Percentiles rank a stretch among this genome's conserved stretches.
phyloP scores from a whole-genome alignment of 2,329 filamentous ascomycete genomes.

The Stenocarpella maydis region DNA sequence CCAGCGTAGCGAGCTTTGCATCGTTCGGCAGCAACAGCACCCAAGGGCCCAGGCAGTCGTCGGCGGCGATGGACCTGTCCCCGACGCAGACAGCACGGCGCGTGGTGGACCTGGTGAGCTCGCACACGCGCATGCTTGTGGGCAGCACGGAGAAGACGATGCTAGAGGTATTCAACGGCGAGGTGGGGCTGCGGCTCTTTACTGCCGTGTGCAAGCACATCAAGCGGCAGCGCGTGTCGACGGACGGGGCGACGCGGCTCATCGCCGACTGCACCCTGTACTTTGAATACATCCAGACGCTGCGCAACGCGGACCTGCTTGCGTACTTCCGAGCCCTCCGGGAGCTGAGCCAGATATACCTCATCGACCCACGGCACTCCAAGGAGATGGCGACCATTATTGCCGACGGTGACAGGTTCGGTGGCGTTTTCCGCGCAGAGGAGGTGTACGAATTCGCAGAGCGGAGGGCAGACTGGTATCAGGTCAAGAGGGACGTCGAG shows the following conservation, averaged over 20 bases:
- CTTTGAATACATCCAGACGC: conserved; percentile 80
- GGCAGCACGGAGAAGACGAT: conserved; percentile 98
- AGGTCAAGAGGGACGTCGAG: conserved; percentile 87
- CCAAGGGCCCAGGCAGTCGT: conserved; percentile 48
- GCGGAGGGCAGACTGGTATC: conserved; percentile 92
- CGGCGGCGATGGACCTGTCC: conserved; percentile 64
- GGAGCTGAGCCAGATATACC: conserved; percentile 93
- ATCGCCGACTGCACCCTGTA: conserved; percentile 98
- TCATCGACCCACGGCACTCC: conserved; percentile 86
- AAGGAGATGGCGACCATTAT: conserved; percentile 97
- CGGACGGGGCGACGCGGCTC: conserved; percentile 87
- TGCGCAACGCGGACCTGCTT: conserved; percentile 83
- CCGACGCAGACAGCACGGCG: conserved; percentile 81
- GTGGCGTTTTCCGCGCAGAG: conserved; percentile 91
- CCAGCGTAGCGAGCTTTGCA: conserved; percentile 34
- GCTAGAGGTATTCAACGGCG: conserved; percentile 97
- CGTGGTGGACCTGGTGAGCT: conserved; percentile 84
- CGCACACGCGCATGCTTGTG: conserved; percentile 90
- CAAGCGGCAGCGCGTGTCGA: conserved; percentile 92
- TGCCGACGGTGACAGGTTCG: conserved; percentile 87
- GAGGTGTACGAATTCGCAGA: conserved; percentile 99
- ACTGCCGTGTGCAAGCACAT: conserved; percentile 94
- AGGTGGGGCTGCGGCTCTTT: conserved; percentile 93
- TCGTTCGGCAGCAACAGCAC: conserved; percentile 31
- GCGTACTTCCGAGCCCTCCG: conserved; percentile 92